Base-by-base conservation (phyloP, 192 early-diverging fungal species). In the Backusella sp. region DNA sequence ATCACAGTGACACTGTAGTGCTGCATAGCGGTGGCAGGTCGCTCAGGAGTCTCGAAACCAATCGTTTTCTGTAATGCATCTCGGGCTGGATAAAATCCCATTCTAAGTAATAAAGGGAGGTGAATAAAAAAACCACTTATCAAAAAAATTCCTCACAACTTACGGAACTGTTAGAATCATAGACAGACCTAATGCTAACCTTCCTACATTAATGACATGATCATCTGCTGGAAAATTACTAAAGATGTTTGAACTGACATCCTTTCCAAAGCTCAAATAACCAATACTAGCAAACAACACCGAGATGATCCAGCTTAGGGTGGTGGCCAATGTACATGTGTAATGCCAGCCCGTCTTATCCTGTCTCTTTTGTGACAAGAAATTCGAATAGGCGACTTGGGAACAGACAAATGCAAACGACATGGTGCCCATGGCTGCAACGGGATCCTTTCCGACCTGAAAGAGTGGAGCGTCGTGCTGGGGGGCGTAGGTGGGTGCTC, bases 381-480 rank as follows among this genome's bases (percentile, higher is more conserved):
- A 92, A 56, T 84, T 90, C 70, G 85, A 82, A 69, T 86, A 90
- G 19, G 84, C 85, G 34, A 89, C 87, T 70, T 92, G 91, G 23
- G 89, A 76, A 44, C 88, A 90, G 14, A 88, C 84, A 82, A 90
- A 91, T 1, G 91, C 89, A 72, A 92, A 92, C 0, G 90, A 86
- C 79, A 91, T 90, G 67, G 91, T 86, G 49, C 90, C 91, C 34
- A 91, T 80, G 4, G 90, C 89, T 0, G 89, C 86, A 66, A 92
- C 72, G 28, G 90, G 80, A 82, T 89, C 89, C 39, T 83, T 74
- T 3, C 91, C 91, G 34, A 88, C 83, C 37, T 82, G 77, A 0
- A 82, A 84, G 30, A 81, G 85, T 0, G 88, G 88, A 14, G 79
- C 74, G 36, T 88, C 86, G 62, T 86, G 87, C 6, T 86, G 77